Evolutionary conservation across 1,139 yeast genomes (phyloP), one percentile per base, ranked within the genome.

Genomic region (Candida glucosophila): DNA sequence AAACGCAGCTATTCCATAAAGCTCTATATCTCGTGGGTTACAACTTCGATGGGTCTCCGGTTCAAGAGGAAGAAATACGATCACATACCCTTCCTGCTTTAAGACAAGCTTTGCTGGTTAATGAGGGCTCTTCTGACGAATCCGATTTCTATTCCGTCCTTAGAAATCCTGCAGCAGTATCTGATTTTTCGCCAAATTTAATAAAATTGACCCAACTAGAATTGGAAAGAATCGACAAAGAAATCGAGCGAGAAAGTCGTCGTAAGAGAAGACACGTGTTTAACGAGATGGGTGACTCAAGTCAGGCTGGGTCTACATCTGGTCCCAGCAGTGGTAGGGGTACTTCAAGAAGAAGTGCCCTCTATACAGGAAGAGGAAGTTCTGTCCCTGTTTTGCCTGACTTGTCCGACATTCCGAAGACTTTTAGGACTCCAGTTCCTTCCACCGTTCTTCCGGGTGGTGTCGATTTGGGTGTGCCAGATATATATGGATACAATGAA

Each of bases 161-260:
- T 27, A 40, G 69, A 25, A 63, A 58, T 33, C 70, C 69, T 1
- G 36, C 49, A 5, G 51, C 44, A 23, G 57, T 80, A 5, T 58
- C 67, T 7, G 80, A 75, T 27, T 80, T 58, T 47, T 73, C 94
- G 0, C 96, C 98, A 1, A 67, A 76, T 13, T 52, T 90, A 24
- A 57, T 72, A 26, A 93, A 86, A 42, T 64, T 90, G 24, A 69
- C 83, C 1, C 77, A 76, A 30, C 64, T 72, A 11, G 95, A 85
- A 39, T 60, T 85, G 17, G 96, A 85, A 39, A 67, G 90, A 40
- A 65, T 83, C 27, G 95, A 83, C 37, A 83, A 82, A 43, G 97
- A 88, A 43, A 72, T 90, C 38, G 97, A 90, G 46, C 69, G 97
- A 38, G 97, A 90, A 35, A 69, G 85, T 8, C 70, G 97, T 44